Evolutionary conservation across 2,329 filamentous ascomycete genomes (phyloP).

Genomic region (Penicillium aurantiogriseum): DNA sequence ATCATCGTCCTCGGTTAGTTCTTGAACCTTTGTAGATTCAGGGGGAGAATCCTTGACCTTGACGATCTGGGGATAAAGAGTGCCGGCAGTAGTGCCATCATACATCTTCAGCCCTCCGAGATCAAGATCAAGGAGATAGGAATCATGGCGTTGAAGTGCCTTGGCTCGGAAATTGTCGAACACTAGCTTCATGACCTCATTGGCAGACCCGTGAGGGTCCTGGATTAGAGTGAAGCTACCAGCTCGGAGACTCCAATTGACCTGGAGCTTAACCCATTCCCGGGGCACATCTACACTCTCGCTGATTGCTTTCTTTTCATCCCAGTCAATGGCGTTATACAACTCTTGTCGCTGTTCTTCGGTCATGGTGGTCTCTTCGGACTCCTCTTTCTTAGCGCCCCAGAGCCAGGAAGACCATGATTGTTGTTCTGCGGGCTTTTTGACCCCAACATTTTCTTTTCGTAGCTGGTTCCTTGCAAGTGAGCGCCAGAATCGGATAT

Average conservation of each 20-base stretch:
- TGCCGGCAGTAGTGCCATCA: constrained; percentile 90
- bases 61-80: constrained; percentile 90
- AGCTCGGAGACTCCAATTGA: constrained; percentile 89
- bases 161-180: constrained; percentile 95
- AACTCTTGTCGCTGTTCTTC: constrained; percentile 95
- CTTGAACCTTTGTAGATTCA: constrained; percentile 47
- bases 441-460: constrained; percentile 89
- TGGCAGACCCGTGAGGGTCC: constrained; percentile 72
- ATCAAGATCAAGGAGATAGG: constrained; percentile 81
- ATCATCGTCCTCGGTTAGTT: constrained; percentile 32
- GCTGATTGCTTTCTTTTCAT: constrained; percentile 87
- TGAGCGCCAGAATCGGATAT: constrained; percentile 95
- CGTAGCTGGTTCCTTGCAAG: constrained; percentile 89
- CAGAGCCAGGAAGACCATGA: constrained; percentile 92
- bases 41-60: constrained; percentile 83
- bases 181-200: constrained; percentile 82
- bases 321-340: constrained; percentile 96
- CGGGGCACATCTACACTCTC: constrained; percentile 86
- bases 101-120: constrained; percentile 92
- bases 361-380: constrained; percentile 82
- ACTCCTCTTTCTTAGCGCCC: constrained; percentile 72
- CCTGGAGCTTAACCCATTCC: constrained; percentile 87
- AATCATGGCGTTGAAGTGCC: constrained; percentile 84
- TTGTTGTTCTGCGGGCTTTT: constrained; percentile 69
- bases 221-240: constrained; percentile 94